Evolutionary conservation across 2,329 filamentous ascomycete genomes (phyloP).

Genomic region (Aureobasidium mangrovei): DNA sequence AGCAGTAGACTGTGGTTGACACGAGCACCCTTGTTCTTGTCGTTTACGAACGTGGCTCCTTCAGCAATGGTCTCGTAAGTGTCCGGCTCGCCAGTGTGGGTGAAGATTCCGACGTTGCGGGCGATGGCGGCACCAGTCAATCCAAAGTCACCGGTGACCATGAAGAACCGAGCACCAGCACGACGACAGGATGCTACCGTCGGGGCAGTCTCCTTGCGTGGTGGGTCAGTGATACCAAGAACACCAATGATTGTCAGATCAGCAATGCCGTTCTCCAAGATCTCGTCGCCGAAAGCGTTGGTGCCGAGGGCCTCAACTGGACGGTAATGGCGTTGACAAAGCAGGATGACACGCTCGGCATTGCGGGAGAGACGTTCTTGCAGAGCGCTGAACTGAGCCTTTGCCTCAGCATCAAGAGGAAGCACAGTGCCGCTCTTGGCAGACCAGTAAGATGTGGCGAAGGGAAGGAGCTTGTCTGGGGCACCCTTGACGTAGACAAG

Average conservation of each 20-base stretch:
- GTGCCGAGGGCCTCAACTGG: constrained; percentile 27
- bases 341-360: constrained; percentile 37
- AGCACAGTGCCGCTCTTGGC: constrained; percentile 22
- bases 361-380: constrained; percentile 36
- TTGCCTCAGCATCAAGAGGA: constrained; percentile 29
- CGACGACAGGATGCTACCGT: constrained; percentile 30
- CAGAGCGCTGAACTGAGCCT: constrained; percentile 28
- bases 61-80: constrained; percentile 18
- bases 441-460: constrained; percentile 24
- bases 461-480: constrained; percentile 21
- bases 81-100: constrained; percentile 25
- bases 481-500: constrained; percentile 22
- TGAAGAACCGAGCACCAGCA: constrained; percentile 34
- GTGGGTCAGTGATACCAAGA: constrained; percentile 39
- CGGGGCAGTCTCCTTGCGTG: constrained; percentile 29
- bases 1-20: constrained; percentile 16
- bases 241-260: constrained; percentile 44
- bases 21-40: constrained; percentile 1
- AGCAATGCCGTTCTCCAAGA: constrained; percentile 32
- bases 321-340: constrained; percentile 32
- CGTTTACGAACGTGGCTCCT: constrained; percentile 7
- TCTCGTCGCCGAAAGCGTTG: constrained; percentile 45
- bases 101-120: constrained; percentile 33
- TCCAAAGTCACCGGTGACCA: constrained; percentile 37
- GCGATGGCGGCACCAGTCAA: constrained; percentile 35